Evolutionary conservation across 495 filamentous ascomycete genomes (phyloP).

Genomic region (Collariella sp.): DNA sequence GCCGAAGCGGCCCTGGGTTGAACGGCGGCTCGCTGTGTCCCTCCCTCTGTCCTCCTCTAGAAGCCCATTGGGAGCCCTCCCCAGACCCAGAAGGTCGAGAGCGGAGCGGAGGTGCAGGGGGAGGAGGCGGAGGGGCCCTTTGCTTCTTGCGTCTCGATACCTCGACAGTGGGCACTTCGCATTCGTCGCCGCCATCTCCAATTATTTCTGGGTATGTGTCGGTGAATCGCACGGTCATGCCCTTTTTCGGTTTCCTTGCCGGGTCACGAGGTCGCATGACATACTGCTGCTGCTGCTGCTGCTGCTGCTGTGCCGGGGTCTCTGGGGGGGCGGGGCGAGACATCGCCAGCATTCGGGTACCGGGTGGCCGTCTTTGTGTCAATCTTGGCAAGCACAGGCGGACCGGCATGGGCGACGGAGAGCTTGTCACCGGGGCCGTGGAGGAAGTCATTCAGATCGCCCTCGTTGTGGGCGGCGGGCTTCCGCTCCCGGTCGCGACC

Average conservation of each 20-base stretch:
- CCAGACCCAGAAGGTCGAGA: slow-evolving; percentile 13
- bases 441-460: slow-evolving; percentile 38
- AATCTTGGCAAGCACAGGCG: slow-evolving; percentile 36
- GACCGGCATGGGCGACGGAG: slow-evolving; percentile 32
- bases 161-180: slow-evolving; percentile 57
- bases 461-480: slow-evolving; percentile 30
- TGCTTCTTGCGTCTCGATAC: slow-evolving; percentile 48
- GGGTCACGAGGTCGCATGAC: neutral
- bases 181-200: slow-evolving; percentile 80
- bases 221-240: slow-evolving; percentile 62
- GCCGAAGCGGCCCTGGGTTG: slow-evolving; percentile 31
- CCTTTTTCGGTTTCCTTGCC: slow-evolving; percentile 37
- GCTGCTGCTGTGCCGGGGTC: neutral
- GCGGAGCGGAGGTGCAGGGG: slow-evolving; percentile 9
- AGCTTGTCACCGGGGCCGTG: slow-evolving; percentile 35
- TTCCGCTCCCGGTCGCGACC: slow-evolving; percentile 34
- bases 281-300: neutral
- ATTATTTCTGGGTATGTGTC: slow-evolving; percentile 64
- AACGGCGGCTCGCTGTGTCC: slow-evolving; percentile 20
- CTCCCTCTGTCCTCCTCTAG: slow-evolving; percentile 15
- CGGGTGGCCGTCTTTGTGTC: slow-evolving; percentile 39
- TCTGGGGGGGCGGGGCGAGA: slow-evolving; percentile 26
- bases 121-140: slow-evolving; percentile 28
- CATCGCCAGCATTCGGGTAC: slow-evolving; percentile 35
- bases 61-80: slow-evolving; percentile 15